phyloP scores from a whole-genome alignment of 2,329 filamentous ascomycete genomes.

The Talaromyces islandicus region DNA sequence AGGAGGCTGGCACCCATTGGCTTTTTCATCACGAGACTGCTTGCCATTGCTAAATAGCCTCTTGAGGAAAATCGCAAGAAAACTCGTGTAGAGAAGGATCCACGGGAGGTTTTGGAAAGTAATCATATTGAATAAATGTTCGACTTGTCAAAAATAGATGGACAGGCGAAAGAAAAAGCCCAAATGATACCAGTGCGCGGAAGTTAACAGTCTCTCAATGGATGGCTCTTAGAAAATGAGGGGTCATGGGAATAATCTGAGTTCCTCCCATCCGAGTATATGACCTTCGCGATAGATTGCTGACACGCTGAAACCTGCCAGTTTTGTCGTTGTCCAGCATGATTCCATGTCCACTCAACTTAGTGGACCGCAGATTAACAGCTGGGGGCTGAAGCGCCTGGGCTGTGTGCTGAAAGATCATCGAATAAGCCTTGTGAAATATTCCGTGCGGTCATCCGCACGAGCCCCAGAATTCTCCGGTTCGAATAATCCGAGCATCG shows the following conservation, averaged over 20 bases:
- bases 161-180: not conserved
- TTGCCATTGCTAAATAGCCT: not conserved
- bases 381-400: not conserved
- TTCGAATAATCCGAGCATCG: not conserved
- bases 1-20: conserved; percentile 46
- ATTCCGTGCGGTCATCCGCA: not conserved
- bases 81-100: not conserved
- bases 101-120: not conserved
- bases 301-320: not conserved
- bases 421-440: not conserved
- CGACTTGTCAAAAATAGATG: not conserved
- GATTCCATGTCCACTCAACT: not conserved
- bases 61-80: conserved; percentile 28
- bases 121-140: not conserved
- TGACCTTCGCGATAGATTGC: not conserved
- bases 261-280: not conserved
- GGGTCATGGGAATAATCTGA: too few species aligned
- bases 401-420: not conserved
- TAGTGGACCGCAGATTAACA: not conserved
- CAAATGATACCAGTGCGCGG: not conserved
- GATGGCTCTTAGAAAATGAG: too few species aligned
- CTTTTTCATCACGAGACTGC: conserved; percentile 19
- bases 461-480: not conserved
- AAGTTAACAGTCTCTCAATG: not conserved
- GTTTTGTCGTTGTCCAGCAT: not conserved